Base-by-base conservation (phyloP, 805 yeast genomes). In the Yarrowia yakushimensis region DNA sequence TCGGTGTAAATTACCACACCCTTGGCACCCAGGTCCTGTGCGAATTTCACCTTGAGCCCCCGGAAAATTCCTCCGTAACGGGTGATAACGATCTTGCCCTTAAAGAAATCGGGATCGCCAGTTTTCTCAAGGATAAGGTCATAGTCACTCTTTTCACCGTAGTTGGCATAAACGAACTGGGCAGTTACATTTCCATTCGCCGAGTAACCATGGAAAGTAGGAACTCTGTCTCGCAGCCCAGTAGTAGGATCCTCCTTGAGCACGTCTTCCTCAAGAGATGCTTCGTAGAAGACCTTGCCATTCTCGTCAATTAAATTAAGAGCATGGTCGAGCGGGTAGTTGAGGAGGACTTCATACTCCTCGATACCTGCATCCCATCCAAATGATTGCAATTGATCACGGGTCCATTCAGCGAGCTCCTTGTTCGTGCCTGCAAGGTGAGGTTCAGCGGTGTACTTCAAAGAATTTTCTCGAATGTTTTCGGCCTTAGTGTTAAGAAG, bases 161-260 rank as follows among this genome's bases (percentile, higher is more conserved):
- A 86, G 71, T 88, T 86, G 52, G 84, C 90, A 71, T 82, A 88
- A 4, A 88, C 79, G 64, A 79, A 82, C 65, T 81, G 75, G 1
- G 84, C 87, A 4, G 90, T 86, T 45, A 84, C 88, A 67, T 87
- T 86, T 41, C 94, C 96, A 63, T 81, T 79, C 10, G 88, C 91
- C 4, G 89, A 84, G 69, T 86, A 88, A 1, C 90, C 91, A 70
- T 86, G 85, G 76, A 88, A 88, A 0, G 90, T 85, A 13, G 91
- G 92, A 25, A 86, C 79, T 64, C 79, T 82, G 28, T 77, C 76
- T n/a, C 71, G 69, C 13, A 64, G 43, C 9, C 69, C 68, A 1
- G 85, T 74, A 12, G 82, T 80, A 13, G 81, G 78, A 69, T 84
- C 88, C 39, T 81, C 82, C 52, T 75, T 73, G 59, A 88, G 69